A percentile compares a stretch with the other conserved stretches of the same genome.
Conservation (phyloP, 1,284 basidiomycete species). For the Fistulina hepatica region DNA sequence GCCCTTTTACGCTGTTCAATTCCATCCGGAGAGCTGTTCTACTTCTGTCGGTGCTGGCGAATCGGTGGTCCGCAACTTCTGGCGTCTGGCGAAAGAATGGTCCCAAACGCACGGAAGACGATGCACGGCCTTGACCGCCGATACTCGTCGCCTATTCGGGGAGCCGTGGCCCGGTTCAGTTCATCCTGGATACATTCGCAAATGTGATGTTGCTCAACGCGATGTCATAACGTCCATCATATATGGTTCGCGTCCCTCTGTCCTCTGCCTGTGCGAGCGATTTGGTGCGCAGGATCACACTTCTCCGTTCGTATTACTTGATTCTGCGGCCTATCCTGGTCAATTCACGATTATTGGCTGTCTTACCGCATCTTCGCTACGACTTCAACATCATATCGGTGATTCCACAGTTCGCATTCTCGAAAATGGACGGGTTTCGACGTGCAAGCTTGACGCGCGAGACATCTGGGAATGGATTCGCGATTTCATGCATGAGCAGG, state of each 20-base stretch:
- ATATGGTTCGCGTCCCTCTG: slow-evolving; percentile 29
- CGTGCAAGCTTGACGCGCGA: slow-evolving; percentile 28
- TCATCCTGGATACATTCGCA: too few relatives aligned
- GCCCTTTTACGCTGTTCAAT: slow-evolving; percentile 92
- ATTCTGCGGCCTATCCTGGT: slow-evolving; percentile 66
- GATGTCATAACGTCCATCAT: slow-evolving; percentile 33
- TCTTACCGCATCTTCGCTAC: slow-evolving; percentile 37
- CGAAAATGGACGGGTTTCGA: slow-evolving; percentile 21
- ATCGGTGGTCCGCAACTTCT: slow-evolving; percentile 62
- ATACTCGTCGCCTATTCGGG: slow-evolving; percentile 29
- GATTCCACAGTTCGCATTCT: slow-evolving; percentile 36
- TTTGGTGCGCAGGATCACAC: slow-evolving; percentile 46
- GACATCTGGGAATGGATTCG: slow-evolving; percentile 66
- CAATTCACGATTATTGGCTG: slow-evolving; percentile 60
- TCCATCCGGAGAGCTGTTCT: slow-evolving; percentile 80
- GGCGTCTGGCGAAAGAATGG: slow-evolving; percentile 53
- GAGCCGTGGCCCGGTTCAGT: slow-evolving; percentile 43
- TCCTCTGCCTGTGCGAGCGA: slow-evolving; percentile 44
- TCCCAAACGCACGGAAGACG: slow-evolving; percentile 27
- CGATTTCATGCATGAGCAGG: slow-evolving; percentile 47
- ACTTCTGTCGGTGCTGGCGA: slow-evolving; percentile 51
- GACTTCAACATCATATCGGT: slow-evolving; percentile 46
- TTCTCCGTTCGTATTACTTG: slow-evolving; percentile 59
- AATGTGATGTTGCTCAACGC: slow-evolving; percentile 11
- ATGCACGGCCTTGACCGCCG: slow-evolving; percentile 30